phyloP scores from a whole-genome alignment of 1,139 yeast genomes.

The Blastobotrys apis region DNA sequence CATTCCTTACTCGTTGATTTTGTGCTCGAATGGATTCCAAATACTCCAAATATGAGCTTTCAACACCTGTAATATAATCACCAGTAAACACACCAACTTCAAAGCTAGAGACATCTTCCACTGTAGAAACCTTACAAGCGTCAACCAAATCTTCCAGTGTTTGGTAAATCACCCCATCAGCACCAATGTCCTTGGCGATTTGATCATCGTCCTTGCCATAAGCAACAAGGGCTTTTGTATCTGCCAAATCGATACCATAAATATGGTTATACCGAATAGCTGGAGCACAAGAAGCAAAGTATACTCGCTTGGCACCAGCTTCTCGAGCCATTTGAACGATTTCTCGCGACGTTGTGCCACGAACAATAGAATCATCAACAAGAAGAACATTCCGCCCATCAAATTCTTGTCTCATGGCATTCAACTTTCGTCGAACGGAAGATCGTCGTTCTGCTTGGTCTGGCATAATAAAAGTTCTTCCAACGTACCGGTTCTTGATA shows the following conservation, averaged over 20 bases:
- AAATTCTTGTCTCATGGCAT: constrained; percentile 95
- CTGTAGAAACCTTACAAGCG: constrained; percentile 51
- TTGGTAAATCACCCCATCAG: constrained; percentile 89
- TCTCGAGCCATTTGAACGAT: constrained; percentile 97
- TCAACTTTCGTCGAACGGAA: constrained; percentile 87
- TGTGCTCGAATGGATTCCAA: constrained; percentile 79
- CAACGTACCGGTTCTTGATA: constrained; percentile 93
- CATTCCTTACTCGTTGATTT: constrained; percentile 59
- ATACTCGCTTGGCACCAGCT: constrained; percentile 92
- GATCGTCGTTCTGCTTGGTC: constrained; percentile 93
- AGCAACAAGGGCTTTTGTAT: constrained; percentile 90
- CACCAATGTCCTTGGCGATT: constrained; percentile 77
- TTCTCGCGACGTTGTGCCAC: constrained; percentile 96
- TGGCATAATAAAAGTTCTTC: constrained; percentile 98
- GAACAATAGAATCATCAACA: constrained; percentile 94
- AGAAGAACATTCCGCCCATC: constrained; percentile 78
- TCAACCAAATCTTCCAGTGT: constrained; percentile 72
- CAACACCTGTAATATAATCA: constrained; percentile 85
- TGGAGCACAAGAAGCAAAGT: constrained; percentile 96
- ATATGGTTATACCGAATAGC: constrained; percentile 93
- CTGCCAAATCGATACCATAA: constrained; percentile 96
- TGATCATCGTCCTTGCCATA: constrained; percentile 69
- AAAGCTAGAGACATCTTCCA: constrained; percentile 47
- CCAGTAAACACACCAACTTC: constrained; percentile 99
- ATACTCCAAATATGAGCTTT: constrained; percentile 73